Evolutionary conservation across 164 flowering plant genomes (phyloP), one percentile per base, ranked within the genome.

Genomic region (Stephania japonica): DNA sequence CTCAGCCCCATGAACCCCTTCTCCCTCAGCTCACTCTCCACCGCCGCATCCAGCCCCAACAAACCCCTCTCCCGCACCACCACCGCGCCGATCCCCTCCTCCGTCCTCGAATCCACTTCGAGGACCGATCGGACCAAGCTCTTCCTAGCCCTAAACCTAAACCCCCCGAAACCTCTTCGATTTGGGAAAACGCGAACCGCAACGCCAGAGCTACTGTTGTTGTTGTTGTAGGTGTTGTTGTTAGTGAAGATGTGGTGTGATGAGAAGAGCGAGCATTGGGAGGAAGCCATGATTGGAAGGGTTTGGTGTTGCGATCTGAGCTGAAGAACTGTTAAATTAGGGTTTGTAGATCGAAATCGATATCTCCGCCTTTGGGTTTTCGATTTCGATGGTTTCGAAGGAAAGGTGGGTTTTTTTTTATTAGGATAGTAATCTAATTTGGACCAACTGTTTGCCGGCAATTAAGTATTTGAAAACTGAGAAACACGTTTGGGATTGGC

Each of bases 1-100:
- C 92, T 87, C 90, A 90, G 62, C 49, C 93, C 93, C 80, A 84
- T n/a, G 65, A 88, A 87, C 64, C 97, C 94, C 76, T 85, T 90
- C 72, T 85, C 87, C 80, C 77, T 88, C 86, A 92, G 67, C 76
- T 90, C 94, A 61, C 71, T 74, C 80, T 90, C 89, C 4, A 86
- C 64, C 43, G 87, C 93, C 65, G 83, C 86, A 81, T 92, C 94
- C 12, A 88, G 63, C n/a, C 84, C 86, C 63, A 86, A 68, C 63
- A 86, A 68, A 68, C 21, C 27, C 49, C 59, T 76, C 14, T 78
- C 73, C 67, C 23, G 32, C 1, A 27, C 53, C 61, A n/a, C 32
- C 24, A 38, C 72, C 53, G 32, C 38, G 71, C 32, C 24, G 21
- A 19, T 53, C 72, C 73, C 72, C 73, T 67, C 72, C 59, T 23